Base-by-base conservation (phyloP, 176 grass and related monocot species). In the Triticum urartu region DNA sequence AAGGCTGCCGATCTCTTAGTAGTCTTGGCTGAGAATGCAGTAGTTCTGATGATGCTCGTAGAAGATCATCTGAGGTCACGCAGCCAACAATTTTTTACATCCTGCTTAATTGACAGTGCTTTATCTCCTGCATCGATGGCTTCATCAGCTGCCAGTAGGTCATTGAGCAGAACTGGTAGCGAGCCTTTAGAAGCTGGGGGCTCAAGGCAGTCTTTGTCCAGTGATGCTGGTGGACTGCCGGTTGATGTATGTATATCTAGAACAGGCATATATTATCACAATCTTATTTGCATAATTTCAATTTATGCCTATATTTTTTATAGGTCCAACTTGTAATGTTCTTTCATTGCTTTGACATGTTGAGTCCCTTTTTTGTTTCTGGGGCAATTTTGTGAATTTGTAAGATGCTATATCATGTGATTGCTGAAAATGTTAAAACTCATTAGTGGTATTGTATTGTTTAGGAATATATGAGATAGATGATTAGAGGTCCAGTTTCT, bases 21-120 rank as follows among this genome's bases (percentile, higher is more conserved):
- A 89, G 87, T 83, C 11, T 92, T 98, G 83, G 96, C 90, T 85
- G 93, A 98, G 85, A 98, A 98, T 88, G 86, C 96, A 61, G 86
- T 98, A 65, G 96, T 98, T 74, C 88, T 98, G 83, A 75, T 98
- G 61, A 98, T 98, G 96, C 90, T 98, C 61, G 92, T 98, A 78
- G 96, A 98, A 92, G 96, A 98, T 88, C 96, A 98, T 86, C 71
- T 98, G 67, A 90, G 96, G 78, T 89, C 93, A 84, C 93, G 94
- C 79, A 94, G 93, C 69, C 96, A 95, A 66, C 92, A 94, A 18
- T 94, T 87, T 84, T 93, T 91, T 77, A 83, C 89, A 75, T 80
- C 88, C 40, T 84, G 86, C 47, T 93, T 77, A 86, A 75, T 91
- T 79, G 95, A 98, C 78, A 79, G 70, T 86, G 59, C 35, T 64